These are phyloP conservation scores for Aulographum hederae DNA, from an alignment of 2,329 filamentous ascomycete species.

Conservation along the genomic window DNA sequence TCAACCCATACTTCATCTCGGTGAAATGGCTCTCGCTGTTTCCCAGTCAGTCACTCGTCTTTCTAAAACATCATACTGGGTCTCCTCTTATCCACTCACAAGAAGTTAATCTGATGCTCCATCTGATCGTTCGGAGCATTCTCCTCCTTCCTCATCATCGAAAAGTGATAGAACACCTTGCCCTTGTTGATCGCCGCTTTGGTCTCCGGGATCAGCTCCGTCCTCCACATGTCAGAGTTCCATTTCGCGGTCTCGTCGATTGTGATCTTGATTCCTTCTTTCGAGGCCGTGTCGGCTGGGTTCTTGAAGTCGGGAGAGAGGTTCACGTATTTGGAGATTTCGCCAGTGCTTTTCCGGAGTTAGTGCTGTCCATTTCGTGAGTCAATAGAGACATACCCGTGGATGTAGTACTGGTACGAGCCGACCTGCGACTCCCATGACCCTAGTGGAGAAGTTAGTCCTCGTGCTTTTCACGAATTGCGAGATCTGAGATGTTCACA, in stretches of 20 bases:
- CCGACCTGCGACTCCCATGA: slow-evolving; percentile 51
- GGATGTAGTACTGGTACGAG: slow-evolving; percentile 61
- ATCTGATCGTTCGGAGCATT: slow-evolving; percentile 43
- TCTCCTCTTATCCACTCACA: slow-evolving; percentile 16
- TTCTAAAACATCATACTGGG: too few relatives aligned
- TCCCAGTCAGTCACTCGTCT: slow-evolving; percentile 11
- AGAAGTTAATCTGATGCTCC: slow-evolving; percentile 49
- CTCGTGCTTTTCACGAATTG: slow-evolving; percentile 3
- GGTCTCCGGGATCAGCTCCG: slow-evolving; percentile 57
- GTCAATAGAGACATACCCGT: slow-evolving; percentile 30
- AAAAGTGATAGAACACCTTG: slow-evolving; percentile 56
- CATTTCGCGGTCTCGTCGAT: slow-evolving; percentile 47
- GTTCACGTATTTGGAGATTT: slow-evolving; percentile 41
- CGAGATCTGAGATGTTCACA: not conserved
- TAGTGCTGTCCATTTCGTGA: too few relatives aligned
- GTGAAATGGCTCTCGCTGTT: slow-evolving; percentile 53
- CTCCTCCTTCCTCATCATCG: slow-evolving; percentile 36
- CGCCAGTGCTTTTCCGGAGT: too few relatives aligned
- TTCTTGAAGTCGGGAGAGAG: slow-evolving; percentile 44
- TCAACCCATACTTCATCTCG: slow-evolving; percentile 52
- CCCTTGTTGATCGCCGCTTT: slow-evolving; percentile 45
- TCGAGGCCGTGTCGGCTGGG: slow-evolving; percentile 40
- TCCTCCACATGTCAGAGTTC: slow-evolving; percentile 58
- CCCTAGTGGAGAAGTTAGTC: slow-evolving; percentile 19
- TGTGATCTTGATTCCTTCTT: slow-evolving; percentile 50